Base-by-base conservation (phyloP, 208 protist genomes). In the Acanthamoeba healyi region DNA sequence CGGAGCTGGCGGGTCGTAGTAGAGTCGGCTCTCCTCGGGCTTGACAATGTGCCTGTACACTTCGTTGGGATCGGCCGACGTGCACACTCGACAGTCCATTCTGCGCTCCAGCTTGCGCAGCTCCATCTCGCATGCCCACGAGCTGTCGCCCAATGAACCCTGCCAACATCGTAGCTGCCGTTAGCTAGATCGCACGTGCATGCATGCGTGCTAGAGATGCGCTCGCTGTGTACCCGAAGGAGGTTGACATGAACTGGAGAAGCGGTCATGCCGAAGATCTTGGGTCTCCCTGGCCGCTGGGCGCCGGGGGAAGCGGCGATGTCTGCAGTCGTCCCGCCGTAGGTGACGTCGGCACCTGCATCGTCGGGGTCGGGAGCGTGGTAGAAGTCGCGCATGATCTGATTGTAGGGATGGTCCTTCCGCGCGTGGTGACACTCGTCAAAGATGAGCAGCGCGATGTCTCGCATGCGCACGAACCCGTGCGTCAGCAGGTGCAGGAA, bases 381-480 rank as follows among this genome's bases (percentile, higher is more conserved):
- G 74, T 93, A 93, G 29, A 93, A 93, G 44, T 93, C 87, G 29
- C 74, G 67, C 58, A 93, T 88, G 29, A 93, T 84, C 63, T 67
- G 44, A 32, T 94, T 94, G 32, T 95, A 51, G n/a, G 94, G 32
- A 51, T 58, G 63, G 46, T 95, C 26, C 40, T 70, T 61, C 19
- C 36, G 36, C n/a, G 96, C 94, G 94, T 98, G 96, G 94, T 98
- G 97, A 42, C 95, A 97, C 84, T 98, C 97, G 79, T 98, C 97
- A 24, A 98, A 70, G 51, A 98, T 88, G 14, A 98, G 87, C 26
- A 98, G 88, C 42, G 38, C 26, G 1, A 88, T 63, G 32, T 58
- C 54, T 9, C 29, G 51, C 79, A 88, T 65, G 46, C n/a, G 24
- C 79, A 88, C 51, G 79, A 88, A 88, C 10, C 38, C 79, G 79